Evolutionary conservation across 176 grass and related monocot genomes (phyloP).

Genomic region (Carex littledalei): DNA sequence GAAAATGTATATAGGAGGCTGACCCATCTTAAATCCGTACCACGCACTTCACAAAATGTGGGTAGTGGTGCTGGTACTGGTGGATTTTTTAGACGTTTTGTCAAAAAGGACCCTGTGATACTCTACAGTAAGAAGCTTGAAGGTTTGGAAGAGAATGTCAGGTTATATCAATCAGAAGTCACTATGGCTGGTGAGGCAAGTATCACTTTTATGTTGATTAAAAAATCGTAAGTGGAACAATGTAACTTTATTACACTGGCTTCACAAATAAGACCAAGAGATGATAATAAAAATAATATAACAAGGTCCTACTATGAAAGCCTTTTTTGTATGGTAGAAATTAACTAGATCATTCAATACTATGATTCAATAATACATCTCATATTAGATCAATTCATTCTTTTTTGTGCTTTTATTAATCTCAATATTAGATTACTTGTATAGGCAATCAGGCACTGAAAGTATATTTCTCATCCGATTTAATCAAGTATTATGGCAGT

Average conservation of each 20-base stretch:
- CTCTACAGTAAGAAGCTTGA: slow-evolving; percentile 68
- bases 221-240: background rate
- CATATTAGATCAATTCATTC: background rate
- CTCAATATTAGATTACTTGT: background rate
- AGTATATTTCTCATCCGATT: background rate
- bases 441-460: background rate
- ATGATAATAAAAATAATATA: background rate
- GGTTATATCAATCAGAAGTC: slow-evolving; percentile 66
- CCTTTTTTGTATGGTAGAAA: background rate
- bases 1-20: slow-evolving; percentile 71
- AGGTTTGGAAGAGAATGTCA: slow-evolving; percentile 83
- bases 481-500: background rate
- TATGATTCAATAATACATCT: background rate
- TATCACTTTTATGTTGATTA: background rate
- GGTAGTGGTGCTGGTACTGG: slow-evolving; percentile 2
- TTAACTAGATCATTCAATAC: background rate
- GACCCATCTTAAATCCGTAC: slow-evolving; percentile 48
- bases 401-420: background rate
- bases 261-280: background rate
- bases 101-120: slow-evolving; percentile 39
- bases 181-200: slow-evolving; percentile 53
- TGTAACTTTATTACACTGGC: background rate
- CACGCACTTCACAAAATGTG: slow-evolving; percentile 25
- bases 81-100: slow-evolving; percentile 65
- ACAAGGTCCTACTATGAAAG: background rate